Percentiles rank a stretch among this genome's conserved stretches.
phyloP scores from a whole-genome alignment of 345 rosid species.

The Dimocarpus longan region DNA sequence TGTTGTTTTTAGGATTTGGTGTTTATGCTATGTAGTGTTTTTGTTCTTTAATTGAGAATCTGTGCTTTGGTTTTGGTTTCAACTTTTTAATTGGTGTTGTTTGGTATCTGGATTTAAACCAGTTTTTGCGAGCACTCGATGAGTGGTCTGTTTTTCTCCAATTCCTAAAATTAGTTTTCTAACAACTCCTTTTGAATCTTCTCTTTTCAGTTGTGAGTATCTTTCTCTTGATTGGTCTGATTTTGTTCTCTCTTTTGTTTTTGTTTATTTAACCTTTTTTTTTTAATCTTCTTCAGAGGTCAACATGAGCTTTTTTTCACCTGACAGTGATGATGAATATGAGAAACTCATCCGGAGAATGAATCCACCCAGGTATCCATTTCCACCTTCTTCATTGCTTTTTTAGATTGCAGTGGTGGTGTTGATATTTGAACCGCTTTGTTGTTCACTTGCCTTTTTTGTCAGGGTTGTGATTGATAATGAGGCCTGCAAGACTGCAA shows the following conservation, averaged over 20 bases:
- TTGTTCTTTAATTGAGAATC: conserved; percentile 22
- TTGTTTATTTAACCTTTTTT: conserved; percentile 7
- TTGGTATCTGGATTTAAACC: conserved; percentile 16
- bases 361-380: conserved; percentile 85
- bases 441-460: conserved; percentile 12
- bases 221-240: conserved; percentile 32
- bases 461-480: conserved; percentile 96
- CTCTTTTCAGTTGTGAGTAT: conserved; percentile 12
- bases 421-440: conserved; percentile 10
- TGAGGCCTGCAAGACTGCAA: conserved; percentile 83
- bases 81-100: conserved; percentile 2
- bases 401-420: conserved; percentile 2
- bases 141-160: neutral
- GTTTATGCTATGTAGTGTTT: neutral
- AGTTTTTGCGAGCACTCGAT: neutral
- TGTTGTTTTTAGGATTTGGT: conserved; percentile 20
- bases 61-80: conserved; percentile 22
- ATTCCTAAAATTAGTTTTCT: conserved; percentile 2
- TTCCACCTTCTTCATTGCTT: conserved; percentile 18
- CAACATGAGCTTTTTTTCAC: conserved; percentile 70
- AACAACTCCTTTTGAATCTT: neutral
- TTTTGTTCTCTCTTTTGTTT: conserved; percentile 1
- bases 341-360: conserved; percentile 85
- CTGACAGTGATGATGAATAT: conserved; percentile 79
- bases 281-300: conserved; percentile 43